Percentiles rank a stretch among this genome's conserved stretches.
Conservation (phyloP, 2,329 filamentous ascomycete genomes). For the Diaporthe sp. region DNA sequence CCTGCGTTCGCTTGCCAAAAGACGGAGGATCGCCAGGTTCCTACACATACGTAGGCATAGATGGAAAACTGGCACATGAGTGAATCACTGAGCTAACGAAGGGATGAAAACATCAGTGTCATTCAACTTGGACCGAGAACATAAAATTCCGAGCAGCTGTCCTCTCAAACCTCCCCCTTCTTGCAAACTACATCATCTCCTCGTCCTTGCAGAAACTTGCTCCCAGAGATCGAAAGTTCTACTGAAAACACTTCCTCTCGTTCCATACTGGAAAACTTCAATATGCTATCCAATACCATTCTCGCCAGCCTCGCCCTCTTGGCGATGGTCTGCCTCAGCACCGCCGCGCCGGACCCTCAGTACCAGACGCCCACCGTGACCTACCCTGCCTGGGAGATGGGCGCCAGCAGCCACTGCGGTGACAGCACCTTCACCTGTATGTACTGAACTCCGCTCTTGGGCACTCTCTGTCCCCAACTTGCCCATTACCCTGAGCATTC, state of each 20-base stretch:
- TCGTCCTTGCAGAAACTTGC: not conserved
- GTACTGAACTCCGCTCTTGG: not conserved
- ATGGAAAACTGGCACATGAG: not conserved
- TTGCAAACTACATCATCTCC: not conserved
- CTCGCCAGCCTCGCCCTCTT: not conserved
- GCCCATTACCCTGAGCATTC: not conserved
- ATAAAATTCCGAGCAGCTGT: not conserved
- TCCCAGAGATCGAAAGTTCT: not conserved
- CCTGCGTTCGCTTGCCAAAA: not conserved
- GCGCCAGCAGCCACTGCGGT: slow-evolving; percentile 2
- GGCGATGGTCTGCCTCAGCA: not conserved
- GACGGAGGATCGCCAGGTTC: not conserved
- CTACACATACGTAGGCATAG: not conserved
- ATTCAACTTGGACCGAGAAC: too few species aligned
- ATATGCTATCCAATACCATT: not conserved
- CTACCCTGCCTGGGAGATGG: not conserved
- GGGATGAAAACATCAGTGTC: too few species aligned
- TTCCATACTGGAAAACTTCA: not conserved
- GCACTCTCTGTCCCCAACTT: not conserved
- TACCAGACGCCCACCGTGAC: slow-evolving; percentile 24
- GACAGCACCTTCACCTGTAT: slow-evolving; percentile 6
- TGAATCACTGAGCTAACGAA: not conserved
- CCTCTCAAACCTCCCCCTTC: not conserved
- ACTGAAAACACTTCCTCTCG: not conserved
- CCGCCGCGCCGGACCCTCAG: not conserved